phyloP scores from a whole-genome alignment of 2,329 filamentous ascomycete genomes.

The Sarocladiaceae sp. region DNA sequence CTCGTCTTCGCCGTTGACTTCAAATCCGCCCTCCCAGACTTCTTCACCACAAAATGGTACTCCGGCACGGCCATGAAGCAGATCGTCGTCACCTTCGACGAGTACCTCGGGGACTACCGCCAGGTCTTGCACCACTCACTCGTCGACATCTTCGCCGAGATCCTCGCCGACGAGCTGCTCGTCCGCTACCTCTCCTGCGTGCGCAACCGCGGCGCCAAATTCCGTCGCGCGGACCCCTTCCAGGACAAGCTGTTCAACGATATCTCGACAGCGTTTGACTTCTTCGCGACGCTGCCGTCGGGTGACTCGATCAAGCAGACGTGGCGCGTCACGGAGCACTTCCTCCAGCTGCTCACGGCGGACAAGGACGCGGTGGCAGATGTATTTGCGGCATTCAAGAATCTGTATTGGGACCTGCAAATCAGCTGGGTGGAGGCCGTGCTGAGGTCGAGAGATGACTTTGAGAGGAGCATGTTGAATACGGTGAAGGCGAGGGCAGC shows the following conservation, averaged over 20 bases:
- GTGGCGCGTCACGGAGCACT: constrained; percentile 84
- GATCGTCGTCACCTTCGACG: constrained; percentile 90
- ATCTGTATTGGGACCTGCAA: constrained; percentile 85
- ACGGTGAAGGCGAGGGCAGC: constrained; percentile 84
- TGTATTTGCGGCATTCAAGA: constrained; percentile 79
- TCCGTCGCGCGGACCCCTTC: constrained; percentile 80
- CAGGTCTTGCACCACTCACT: constrained; percentile 79
- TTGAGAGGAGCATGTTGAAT: constrained; percentile 84
- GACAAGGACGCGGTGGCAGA: constrained; percentile 68
- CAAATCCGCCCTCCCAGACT: constrained; percentile 70
- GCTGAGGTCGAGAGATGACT: constrained; percentile 80
- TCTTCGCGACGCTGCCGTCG: constrained; percentile 65
- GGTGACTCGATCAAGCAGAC: constrained; percentile 73
- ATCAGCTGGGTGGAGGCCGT: constrained; percentile 95
- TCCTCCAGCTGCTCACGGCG: constrained; percentile 71
- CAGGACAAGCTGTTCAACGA: constrained; percentile 92
- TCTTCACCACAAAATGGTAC: constrained; percentile 93
- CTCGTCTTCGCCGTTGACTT: constrained; percentile 92
- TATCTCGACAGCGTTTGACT: constrained; percentile 81
- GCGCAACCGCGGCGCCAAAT: constrained; percentile 84
- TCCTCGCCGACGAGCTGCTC: constrained; percentile 86
- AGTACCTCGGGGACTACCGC: constrained; percentile 86
- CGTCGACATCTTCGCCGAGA: constrained; percentile 86
- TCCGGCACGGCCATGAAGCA: constrained; percentile 78
- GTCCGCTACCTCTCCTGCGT: constrained; percentile 77